Base-by-base conservation (phyloP, 1,284 basidiomycete species). In the Mycena sp. region DNA sequence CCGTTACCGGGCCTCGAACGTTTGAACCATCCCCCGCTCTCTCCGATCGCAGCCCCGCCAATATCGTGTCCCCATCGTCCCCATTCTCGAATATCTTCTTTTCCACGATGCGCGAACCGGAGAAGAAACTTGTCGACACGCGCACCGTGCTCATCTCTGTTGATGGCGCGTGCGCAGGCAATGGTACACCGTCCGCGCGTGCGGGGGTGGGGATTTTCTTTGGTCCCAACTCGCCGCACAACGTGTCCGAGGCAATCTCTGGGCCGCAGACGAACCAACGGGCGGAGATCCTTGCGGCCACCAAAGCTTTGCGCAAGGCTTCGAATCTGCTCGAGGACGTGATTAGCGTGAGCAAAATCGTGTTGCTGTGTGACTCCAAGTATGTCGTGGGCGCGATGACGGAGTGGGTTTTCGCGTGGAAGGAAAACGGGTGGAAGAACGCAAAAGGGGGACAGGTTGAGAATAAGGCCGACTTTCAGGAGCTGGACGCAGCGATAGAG, bases 391-490 rank as follows among this genome's bases (percentile, higher is more conserved):
- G 58, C 26, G 61, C 62, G 32, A 64, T 67, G 62, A 64, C 62
- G 4, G 58, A 67, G 25, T 64, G 58, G 61, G 38, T 67, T 14
- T 61, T 61, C 37, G 55, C 28, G 23, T 67, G 65, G 65, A 64
- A 64, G 53, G 63, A 67, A 1, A 64, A 64, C 19, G 62, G 62
- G 41, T 67, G 65, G 62, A 67, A 53, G 49, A 61, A 52, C 19
- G 37, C 63, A 1, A 54, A 37, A 4, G 53, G 63, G 2, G 44
- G 38, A 26, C 37, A 21, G 25, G 65, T 67, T 12, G 48, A 52
- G 40, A 67, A 67, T 25, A 52, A 61, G 45, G 52, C 38, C 3
- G 61, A 64, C 9, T 64, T 67, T 29, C 21, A 64, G 44, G 62
- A 35, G 53, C 25, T 67, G 29, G 65, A 61, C 21, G 14, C 9